Conservation (phyloP, 192 early-diverging fungal species). For the Gigaspora rosea region DNA sequence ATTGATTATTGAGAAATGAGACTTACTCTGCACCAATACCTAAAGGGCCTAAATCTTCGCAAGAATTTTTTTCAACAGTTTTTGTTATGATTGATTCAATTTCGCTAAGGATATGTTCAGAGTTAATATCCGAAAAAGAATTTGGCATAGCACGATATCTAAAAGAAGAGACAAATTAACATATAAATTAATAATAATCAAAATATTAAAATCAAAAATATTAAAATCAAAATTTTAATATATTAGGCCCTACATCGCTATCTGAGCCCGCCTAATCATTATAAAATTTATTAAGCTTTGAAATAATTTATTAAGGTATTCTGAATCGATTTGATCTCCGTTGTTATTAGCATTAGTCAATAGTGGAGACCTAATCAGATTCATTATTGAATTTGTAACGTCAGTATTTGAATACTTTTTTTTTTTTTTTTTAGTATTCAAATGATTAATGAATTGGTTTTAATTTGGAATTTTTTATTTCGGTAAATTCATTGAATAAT, state of each 20-base stretch:
- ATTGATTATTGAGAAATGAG: not conserved
- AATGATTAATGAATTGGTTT: not conserved
- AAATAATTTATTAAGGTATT: not conserved
- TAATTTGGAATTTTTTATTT: too few relatives aligned
- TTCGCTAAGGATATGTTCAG: constrained; percentile 31
- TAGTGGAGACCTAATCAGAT: not conserved
- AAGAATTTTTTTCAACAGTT: not conserved
- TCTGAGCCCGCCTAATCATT: constrained; percentile 26
- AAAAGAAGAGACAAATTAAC: not conserved
- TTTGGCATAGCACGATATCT: constrained; percentile 40
- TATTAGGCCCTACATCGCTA: not conserved
- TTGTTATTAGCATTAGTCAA: not conserved
- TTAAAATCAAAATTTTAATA: not conserved
- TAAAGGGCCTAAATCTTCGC: constrained; percentile 30
- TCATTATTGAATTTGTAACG: constrained; percentile 11
- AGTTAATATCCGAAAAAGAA: constrained; percentile 19
- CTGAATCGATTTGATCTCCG: constrained; percentile 4
- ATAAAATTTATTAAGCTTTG: constrained; percentile 28
- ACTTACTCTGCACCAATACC: constrained; percentile 37
- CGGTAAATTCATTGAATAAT: not conserved
- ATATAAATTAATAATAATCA: not conserved
- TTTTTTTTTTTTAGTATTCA: too few relatives aligned
- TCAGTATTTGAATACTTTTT: not conserved
- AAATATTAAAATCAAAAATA: not conserved
- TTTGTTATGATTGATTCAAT: constrained; percentile 22